A percentile compares a stretch with the other conserved stretches of the same genome.
Evolutionary conservation across 805 yeast genomes (phyloP).

Genomic region (Cephaloascus albidus): DNA sequence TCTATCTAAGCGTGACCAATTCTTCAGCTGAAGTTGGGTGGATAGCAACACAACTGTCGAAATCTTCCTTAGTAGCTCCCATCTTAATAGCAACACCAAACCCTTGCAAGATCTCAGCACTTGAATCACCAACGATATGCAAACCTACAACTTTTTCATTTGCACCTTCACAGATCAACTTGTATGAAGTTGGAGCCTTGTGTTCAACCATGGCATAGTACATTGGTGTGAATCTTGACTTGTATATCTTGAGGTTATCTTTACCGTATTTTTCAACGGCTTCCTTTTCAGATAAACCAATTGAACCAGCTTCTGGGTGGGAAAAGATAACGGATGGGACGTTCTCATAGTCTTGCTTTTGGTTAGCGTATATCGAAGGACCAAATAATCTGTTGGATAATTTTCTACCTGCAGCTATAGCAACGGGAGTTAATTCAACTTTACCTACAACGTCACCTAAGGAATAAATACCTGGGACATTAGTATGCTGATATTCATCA

Average conservation of each 20-base stretch:
- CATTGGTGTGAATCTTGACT: constrained; percentile 82
- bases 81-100: constrained; percentile 96
- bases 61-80: constrained; percentile 98
- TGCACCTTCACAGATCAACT: constrained; percentile 65
- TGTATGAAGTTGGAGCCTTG: constrained; percentile 84
- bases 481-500: constrained; percentile 84
- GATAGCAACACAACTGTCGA: constrained; percentile 93
- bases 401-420: constrained; percentile 96
- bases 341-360: constrained; percentile 77
- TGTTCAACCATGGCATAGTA: constrained; percentile 78
- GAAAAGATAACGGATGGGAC: constrained; percentile 96
- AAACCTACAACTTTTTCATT: constrained; percentile 93
- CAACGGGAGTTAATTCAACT: constrained; percentile 94
- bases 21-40: constrained; percentile 99
- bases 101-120: constrained; percentile 94
- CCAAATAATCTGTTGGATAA: constrained; percentile 90
- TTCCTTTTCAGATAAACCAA: constrained; percentile 75
- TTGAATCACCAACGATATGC: constrained; percentile 84
- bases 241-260: constrained; percentile 73
- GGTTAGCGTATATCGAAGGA: constrained; percentile 54
- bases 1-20: constrained; percentile 71
- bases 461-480: constrained; percentile 63
- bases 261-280: constrained; percentile 76
- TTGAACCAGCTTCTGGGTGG: constrained; percentile 95
- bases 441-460: constrained; percentile 93